Evolutionary conservation across 306 rosid genomes (phyloP).

Genomic region (Medicago lupulina): DNA sequence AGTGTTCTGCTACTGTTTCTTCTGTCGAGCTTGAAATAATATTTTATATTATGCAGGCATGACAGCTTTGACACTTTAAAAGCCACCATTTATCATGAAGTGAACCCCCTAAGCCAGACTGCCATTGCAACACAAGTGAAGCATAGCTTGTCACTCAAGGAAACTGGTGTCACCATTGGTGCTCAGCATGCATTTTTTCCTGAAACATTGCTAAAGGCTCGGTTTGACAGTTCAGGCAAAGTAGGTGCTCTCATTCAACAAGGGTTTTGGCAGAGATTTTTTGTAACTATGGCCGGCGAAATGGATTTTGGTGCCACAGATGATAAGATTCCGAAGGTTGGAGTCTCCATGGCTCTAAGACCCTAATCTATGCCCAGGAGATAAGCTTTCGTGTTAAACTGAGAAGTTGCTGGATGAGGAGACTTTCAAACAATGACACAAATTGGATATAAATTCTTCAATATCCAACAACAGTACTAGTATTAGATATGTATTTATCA

Average conservation of each 20-base stretch:
- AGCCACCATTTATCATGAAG: conserved; percentile 56
- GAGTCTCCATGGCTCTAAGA: conserved; percentile 62
- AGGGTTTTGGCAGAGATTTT: conserved; percentile 55
- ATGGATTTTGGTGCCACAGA: conserved; percentile 48
- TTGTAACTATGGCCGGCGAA: conserved; percentile 65
- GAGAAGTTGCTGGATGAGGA: conserved; percentile 38
- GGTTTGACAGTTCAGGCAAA: conserved; percentile 57
- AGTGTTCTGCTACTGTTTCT: conserved; percentile 22
- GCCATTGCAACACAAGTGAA: conserved; percentile 73
- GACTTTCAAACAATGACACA: conserved; percentile 26
- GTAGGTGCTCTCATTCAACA: conserved; percentile 64
- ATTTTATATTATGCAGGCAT: conserved; percentile 54
- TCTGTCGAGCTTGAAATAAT: conserved; percentile 29
- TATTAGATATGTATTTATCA: conserved; percentile 25
- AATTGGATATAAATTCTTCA: conserved; percentile 7
- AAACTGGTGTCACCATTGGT: conserved; percentile 57
- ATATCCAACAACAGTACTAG: conserved; percentile 35
- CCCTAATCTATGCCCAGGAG: conserved; percentile 42
- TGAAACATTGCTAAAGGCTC: conserved; percentile 54
- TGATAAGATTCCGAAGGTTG: conserved; percentile 52
- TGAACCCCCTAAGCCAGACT: conserved; percentile 59
- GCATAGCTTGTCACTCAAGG: conserved; percentile 52
- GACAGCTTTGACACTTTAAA: conserved; percentile 63
- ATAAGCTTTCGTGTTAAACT: conserved; percentile 22
- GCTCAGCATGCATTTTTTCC: conserved; percentile 68